Conservation (phyloP, 2,329 filamentous ascomycete species). For the Hymenoscyphus linearis region DNA sequence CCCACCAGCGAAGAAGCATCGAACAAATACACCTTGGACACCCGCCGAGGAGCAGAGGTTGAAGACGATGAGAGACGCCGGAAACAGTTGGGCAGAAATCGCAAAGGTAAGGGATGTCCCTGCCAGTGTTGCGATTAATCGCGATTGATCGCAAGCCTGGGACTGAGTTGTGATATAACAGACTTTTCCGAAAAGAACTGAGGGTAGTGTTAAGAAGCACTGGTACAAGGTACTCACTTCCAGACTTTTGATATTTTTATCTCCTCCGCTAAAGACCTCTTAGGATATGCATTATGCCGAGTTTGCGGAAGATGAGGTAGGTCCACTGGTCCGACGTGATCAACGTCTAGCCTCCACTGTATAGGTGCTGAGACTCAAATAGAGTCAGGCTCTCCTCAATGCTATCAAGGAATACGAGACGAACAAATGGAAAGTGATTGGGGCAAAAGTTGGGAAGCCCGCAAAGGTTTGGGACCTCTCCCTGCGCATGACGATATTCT, state of each 20-base stretch:
- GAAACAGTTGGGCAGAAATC: conserved; percentile 96
- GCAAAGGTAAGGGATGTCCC: conserved; percentile 65
- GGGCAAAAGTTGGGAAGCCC: conserved; percentile 93
- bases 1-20: conserved; percentile 74
- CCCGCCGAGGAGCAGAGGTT: conserved; percentile 86
- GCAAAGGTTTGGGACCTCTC: conserved; percentile 62
- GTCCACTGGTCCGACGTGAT: conserved; percentile 10
- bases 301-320: conserved; percentile 94
- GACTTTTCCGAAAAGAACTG: conserved; percentile 89
- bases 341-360: conserved; percentile 2
- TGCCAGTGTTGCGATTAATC: not conserved
- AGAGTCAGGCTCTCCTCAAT: conserved; percentile 62
- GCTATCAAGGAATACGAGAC: conserved; percentile 98
- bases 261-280: conserved; percentile 14
- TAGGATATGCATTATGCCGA: conserved; percentile 99
- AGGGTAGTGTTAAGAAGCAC: conserved; percentile 98
- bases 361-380: conserved; percentile 26
- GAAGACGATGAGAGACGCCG: conserved; percentile 89
- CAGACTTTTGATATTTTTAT: not conserved
- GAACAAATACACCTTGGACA: conserved; percentile 99
- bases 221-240: conserved; percentile 79
- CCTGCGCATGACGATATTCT: not conserved
- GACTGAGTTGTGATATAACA: conserved; percentile 34
- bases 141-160: conserved; percentile 20
- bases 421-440: conserved; percentile 98